phyloP scores from a whole-genome alignment of 768 basidiomycete genomes.

The Naematelia encephala region DNA sequence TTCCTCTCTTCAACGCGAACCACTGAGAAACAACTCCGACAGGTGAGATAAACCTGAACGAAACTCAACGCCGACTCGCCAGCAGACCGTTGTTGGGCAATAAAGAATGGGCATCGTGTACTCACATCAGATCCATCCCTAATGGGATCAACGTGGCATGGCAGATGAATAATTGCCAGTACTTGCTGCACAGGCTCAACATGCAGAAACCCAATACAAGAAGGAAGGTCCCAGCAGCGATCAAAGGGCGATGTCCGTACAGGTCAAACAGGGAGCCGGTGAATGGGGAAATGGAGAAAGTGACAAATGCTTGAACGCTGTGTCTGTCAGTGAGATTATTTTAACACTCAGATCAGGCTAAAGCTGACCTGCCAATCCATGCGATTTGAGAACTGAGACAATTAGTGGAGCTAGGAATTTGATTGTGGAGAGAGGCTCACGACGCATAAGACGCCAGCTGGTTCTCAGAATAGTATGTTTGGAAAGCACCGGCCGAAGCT shows the following conservation, averaged over 20 bases:
- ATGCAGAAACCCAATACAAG: conserved; percentile 19
- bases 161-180: conserved; percentile 28
- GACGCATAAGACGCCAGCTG: conserved; percentile 15
- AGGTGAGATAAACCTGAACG: conserved; percentile 26
- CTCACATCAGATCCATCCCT: conserved; percentile 31
- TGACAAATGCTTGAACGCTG: conserved; percentile 22
- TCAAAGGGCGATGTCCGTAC: conserved; percentile 21
- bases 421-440: conserved; percentile 11
- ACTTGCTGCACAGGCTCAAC: conserved; percentile 18
- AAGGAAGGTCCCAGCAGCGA: conserved; percentile 16
- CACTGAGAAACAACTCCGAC: conserved; percentile 27
- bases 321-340: not conserved
- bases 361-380: conserved; percentile 20
- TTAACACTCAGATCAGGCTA: too few relatives aligned
- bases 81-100: too few relatives aligned
- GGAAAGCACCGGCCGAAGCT: conserved; percentile 25
- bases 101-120: not conserved
- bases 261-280: conserved; percentile 30
- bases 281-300: conserved; percentile 23
- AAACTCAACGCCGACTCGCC: too few relatives aligned
- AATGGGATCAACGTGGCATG: conserved; percentile 20
- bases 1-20: conserved; percentile 21
- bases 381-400: conserved; percentile 25
- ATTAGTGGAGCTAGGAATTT: not conserved
- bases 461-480: conserved; percentile 20